These are phyloP conservation scores for Erysimum cheiranthoides DNA, from an alignment of 345 rosid species.

Conservation along the genomic window DNA sequence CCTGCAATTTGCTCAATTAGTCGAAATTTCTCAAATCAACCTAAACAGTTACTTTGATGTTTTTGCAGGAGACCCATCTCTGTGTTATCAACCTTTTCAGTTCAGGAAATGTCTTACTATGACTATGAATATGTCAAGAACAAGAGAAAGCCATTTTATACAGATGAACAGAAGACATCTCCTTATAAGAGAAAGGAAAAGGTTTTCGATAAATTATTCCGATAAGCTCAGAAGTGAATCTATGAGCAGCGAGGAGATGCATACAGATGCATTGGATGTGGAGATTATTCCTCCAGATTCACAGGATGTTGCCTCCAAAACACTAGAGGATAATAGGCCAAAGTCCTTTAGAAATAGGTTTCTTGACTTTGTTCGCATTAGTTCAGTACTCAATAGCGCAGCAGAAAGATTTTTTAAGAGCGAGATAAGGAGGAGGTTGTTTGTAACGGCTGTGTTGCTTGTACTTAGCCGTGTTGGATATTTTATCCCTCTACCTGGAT, in stretches of 20 bases:
- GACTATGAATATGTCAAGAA: conserved; percentile 43
- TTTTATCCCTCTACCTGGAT: conserved; percentile 92
- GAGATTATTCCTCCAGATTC: conserved; percentile 50
- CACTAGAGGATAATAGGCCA: conserved; percentile 41
- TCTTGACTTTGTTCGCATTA: conserved; percentile 67
- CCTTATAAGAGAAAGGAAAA: conserved; percentile 35
- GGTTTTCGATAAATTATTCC: conserved; percentile 48
- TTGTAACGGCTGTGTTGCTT: conserved; percentile 71
- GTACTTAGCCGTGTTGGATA: conserved; percentile 87
- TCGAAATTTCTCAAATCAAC: background rate
- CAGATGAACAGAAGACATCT: conserved; percentile 44
- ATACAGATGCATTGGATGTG: conserved; percentile 42
- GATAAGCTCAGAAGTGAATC: conserved; percentile 55
- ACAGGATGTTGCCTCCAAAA: conserved; percentile 38
- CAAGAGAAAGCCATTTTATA: conserved; percentile 35
- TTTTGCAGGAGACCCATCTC: conserved; percentile 34
- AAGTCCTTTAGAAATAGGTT: conserved; percentile 76
- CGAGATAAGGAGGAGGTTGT: conserved; percentile 88
- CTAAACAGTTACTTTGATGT: background rate
- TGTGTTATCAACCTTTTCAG: conserved; percentile 30
- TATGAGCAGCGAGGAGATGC: conserved; percentile 47
- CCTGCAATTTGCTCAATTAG: conserved; percentile 17
- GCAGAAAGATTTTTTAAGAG: conserved; percentile 88
- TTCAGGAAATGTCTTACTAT: conserved; percentile 35
- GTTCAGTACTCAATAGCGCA: conserved; percentile 74